These are phyloP conservation scores for Suhomyces taliae DNA, from an alignment of 1,139 yeast genomes.

Conservation along the genomic window DNA sequence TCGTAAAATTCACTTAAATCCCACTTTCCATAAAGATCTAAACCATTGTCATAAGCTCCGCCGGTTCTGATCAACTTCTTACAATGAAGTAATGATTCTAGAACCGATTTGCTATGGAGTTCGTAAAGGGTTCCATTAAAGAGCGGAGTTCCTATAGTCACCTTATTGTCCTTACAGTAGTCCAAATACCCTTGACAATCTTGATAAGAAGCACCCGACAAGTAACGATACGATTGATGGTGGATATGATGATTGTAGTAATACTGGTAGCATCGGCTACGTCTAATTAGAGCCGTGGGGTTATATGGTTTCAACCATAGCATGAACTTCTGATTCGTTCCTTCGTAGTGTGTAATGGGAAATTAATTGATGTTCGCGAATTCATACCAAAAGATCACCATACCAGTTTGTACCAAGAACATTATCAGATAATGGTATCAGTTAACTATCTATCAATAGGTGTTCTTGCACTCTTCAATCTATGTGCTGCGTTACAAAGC, in stretches of 20 bases:
- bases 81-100: constrained; percentile 43
- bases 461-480: constrained; percentile 1
- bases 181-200: constrained; percentile 30
- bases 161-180: constrained; percentile 25
- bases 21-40: constrained; percentile 69
- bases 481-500: constrained; percentile 10
- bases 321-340: background rate
- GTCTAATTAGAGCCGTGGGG: background rate
- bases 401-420: background rate
- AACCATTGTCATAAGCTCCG: constrained; percentile 72
- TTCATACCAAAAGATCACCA: background rate
- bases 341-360: background rate
- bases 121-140: constrained; percentile 76
- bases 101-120: constrained; percentile 49
- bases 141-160: constrained; percentile 40
- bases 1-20: constrained; percentile 35
- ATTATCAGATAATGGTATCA: background rate
- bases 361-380: background rate
- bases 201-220: constrained; percentile 7
- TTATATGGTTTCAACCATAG: background rate
- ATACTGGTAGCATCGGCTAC: too few species aligned
- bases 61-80: constrained; percentile 49
- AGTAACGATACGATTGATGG: background rate
- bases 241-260: background rate
- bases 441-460: constrained; percentile 5